Conservation (phyloP, 192 early-diverging fungal species). For the Mortierella claussenii region DNA sequence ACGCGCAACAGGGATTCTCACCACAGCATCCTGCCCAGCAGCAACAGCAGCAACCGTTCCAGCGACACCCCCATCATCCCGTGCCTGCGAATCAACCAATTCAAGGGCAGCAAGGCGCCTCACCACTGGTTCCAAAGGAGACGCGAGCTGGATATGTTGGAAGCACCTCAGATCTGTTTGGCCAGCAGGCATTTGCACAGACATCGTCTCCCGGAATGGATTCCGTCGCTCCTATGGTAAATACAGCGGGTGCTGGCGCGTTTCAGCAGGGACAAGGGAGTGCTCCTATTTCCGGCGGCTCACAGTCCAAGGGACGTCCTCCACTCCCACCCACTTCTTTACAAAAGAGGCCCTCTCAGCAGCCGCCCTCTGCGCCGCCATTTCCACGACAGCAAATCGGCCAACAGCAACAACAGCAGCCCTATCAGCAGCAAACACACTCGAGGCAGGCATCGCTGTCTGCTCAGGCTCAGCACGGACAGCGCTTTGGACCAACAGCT, state of each 20-base stretch:
- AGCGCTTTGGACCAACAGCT: slow-evolving; percentile 1
- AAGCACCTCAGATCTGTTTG: slow-evolving; percentile 4
- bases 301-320: slow-evolving; percentile 2
- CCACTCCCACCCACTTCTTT: neutral
- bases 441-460: slow-evolving; percentile 9
- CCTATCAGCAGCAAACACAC: neutral
- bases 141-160: neutral
- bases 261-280: neutral
- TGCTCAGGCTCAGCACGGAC: neutral
- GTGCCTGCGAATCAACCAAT: neutral
- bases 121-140: neutral
- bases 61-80: slow-evolving; percentile 8
- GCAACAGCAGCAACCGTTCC: slow-evolving; percentile 17
- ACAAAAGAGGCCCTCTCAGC: slow-evolving; percentile 8
- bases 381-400: neutral
- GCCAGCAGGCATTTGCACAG: neutral
- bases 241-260: neutral
- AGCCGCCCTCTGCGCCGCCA: neutral
- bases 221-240: neutral
- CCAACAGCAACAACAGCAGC: slow-evolving; percentile 1
- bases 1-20: slow-evolving; percentile 9
- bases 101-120: slow-evolving; percentile 2
- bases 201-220: neutral
- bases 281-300: slow-evolving; percentile 11
- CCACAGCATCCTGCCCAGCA: slow-evolving; percentile 6